Evolutionary conservation across 441 rosid species (phyloP), one percentile per base, ranked within the genome.

Genomic region (Brassica hybrid): DNA sequence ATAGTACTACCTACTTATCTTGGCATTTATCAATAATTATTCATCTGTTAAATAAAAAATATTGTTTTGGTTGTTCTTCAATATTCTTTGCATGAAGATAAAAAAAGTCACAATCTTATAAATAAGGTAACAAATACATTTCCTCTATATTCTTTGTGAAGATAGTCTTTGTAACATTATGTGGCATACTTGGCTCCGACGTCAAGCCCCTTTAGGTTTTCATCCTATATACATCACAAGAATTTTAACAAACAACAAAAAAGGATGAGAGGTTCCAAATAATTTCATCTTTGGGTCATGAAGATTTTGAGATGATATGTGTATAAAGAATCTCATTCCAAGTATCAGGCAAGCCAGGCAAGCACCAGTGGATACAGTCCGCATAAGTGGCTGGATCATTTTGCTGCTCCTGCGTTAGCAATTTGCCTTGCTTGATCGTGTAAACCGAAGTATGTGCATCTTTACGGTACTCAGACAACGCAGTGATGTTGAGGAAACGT

Each of bases 321-420:
- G 89, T 62, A 71, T 83, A 89, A 12, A 89, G 68, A 43, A 89
- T 74, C 82, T 85, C 86, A 14, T 89, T 89, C 90, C 93, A 89
- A 10, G 85, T 84, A 59, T 89, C 93, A 1, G 90, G 93, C 12
- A 89, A 69, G 1, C 93, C 93, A 7, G 90, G 93, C 17, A 89
- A 87, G 74, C 90, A 87, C 90, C 93, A 89, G 16, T 89, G 93
- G 18, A 81, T 62, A 75, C 93, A 89, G 65, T 89, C 93, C 1
- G 89, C 90, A 56, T 75, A 83, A 13, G 0, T 80, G 2, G 63
- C 67, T 0, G 86, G 86, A 14, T 84, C 79, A 0, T 74, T 57
- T 62, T 59, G 81, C 52, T 82, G 86, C 75, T 82, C 82, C 0
- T 25, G 72, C n/a, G 81, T 71, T 7, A 81, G 76, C 61, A 81